Evolutionary conservation across 2,329 filamentous ascomycete species (phyloP).

Genomic region (Teratosphaeriaceae sp.): DNA sequence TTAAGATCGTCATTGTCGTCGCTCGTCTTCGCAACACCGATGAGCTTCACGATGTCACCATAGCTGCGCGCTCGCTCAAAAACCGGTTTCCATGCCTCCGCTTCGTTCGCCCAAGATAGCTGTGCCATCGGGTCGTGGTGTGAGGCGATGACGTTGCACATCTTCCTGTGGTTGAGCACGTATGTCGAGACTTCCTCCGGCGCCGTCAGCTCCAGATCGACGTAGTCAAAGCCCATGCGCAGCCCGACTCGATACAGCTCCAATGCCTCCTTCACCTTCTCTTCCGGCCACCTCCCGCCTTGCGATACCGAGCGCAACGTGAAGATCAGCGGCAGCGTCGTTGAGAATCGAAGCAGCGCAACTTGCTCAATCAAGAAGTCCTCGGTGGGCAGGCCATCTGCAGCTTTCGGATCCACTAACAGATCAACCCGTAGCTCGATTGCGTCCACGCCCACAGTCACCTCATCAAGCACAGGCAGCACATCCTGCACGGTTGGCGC

Average conservation of each 20-base stretch:
- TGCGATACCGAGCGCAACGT: constrained; percentile 81
- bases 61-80: constrained; percentile 88
- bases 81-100: constrained; percentile 63
- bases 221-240: constrained; percentile 80
- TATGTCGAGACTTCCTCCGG: constrained; percentile 65
- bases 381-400: constrained; percentile 52
- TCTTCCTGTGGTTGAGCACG: constrained; percentile 47
- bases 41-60: constrained; percentile 90
- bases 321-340: constrained; percentile 79
- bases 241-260: constrained; percentile 72
- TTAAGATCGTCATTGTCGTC: constrained; percentile 83
- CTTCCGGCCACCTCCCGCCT: constrained; percentile 81
- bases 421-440: constrained; percentile 93
- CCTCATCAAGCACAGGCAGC: constrained; percentile 58
- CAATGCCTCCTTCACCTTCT: constrained; percentile 55
- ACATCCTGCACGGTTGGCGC: constrained; percentile 64
- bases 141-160: constrained; percentile 85
- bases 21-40: constrained; percentile 68
- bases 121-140: constrained; percentile 80
- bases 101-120: constrained; percentile 82
- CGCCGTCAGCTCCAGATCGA: constrained; percentile 87
- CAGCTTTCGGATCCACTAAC: constrained; percentile 61
- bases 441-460: constrained; percentile 81
- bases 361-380: constrained; percentile 81
- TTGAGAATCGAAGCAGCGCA: constrained; percentile 65